These are phyloP conservation scores for Colletotrichum abscissum DNA, from an alignment of 2,329 filamentous ascomycete species.

Conservation along the genomic window DNA sequence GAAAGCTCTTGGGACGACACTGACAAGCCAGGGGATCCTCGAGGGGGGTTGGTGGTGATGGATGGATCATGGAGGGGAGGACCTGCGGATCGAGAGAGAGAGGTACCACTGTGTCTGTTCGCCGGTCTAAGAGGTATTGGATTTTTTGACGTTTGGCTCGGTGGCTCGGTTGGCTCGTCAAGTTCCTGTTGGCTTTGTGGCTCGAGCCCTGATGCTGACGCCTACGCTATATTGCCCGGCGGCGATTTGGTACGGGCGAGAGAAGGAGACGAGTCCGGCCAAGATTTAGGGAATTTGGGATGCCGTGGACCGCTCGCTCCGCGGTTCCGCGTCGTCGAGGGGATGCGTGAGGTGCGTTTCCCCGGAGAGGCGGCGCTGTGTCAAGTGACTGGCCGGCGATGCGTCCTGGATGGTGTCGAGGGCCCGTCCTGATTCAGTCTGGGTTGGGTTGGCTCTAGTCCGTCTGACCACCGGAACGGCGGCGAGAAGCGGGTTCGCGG, in stretches of 20 bases:
- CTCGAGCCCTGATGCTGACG: conserved; percentile 4
- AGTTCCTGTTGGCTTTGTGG: background rate
- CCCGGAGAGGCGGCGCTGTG: conserved; percentile 11
- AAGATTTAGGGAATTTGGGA: background rate
- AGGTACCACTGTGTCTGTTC: conserved; percentile 22
- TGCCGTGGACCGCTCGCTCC: background rate
- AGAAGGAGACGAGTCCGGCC: background rate
- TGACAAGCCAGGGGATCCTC: conserved; percentile 34
- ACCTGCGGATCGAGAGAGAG: conserved; percentile 6
- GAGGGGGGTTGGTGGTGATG: background rate
- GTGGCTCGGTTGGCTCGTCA: background rate
- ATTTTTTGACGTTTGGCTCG: background rate
- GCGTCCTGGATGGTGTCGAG: background rate
- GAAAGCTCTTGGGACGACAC: conserved; percentile 16
- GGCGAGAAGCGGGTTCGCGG: background rate
- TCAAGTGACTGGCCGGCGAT: background rate
- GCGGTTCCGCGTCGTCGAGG: background rate
- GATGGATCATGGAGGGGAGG: background rate
- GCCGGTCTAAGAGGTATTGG: conserved; percentile 1
- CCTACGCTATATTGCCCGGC: background rate
- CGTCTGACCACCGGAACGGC: conserved; percentile 2
- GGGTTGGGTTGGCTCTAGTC: background rate
- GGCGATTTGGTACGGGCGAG: background rate
- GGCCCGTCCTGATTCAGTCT: background rate
- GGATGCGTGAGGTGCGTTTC: conserved; percentile 14